Evolutionary conservation across 2,329 filamentous ascomycete genomes (phyloP).

Genomic region (Zalaria obscura): DNA sequence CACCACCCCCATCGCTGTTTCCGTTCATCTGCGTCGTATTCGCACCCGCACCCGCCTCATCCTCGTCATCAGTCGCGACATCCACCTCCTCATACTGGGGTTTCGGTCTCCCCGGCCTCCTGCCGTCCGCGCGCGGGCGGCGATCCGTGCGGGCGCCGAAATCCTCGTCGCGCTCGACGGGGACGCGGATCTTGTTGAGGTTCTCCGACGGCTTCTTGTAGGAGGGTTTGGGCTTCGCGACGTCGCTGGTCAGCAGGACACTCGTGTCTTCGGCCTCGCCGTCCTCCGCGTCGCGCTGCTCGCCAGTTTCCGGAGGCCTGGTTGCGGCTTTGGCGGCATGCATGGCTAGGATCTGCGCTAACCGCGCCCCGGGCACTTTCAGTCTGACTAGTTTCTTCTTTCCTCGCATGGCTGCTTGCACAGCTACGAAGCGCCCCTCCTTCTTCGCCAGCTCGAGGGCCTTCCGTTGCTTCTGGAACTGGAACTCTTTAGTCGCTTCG

Average conservation of each 20-base stretch:
- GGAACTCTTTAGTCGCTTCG: conserved; percentile 31
- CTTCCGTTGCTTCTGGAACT: conserved; percentile 29
- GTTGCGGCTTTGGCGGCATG: conserved; percentile 12
- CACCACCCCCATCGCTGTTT: conserved; percentile 4
- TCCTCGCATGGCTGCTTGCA: conserved; percentile 29
- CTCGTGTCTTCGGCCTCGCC: neutral
- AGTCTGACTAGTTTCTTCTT: conserved; percentile 31
- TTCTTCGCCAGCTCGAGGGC: conserved; percentile 24
- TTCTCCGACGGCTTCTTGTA: conserved; percentile 12
- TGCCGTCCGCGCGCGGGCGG: conserved; percentile 7
- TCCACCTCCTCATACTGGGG: conserved; percentile 30
- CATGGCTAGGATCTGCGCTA: conserved; percentile 21
- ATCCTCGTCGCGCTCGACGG: conserved; percentile 26
- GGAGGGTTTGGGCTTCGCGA: neutral
- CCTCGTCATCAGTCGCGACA: conserved; percentile 30
- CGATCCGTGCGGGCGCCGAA: conserved; percentile 18
- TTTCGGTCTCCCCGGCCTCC: conserved; percentile 5
- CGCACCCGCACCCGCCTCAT: conserved; percentile 13
- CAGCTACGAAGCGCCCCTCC: conserved; percentile 30
- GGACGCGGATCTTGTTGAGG: conserved; percentile 18
- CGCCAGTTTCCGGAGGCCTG: neutral
- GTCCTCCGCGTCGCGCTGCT: neutral
- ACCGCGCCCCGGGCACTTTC: conserved; percentile 18
- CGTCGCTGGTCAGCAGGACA: neutral
- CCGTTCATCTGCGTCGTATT: neutral